Evolutionary conservation across 148 eudicot genomes (phyloP).

Genomic region (Rheum nobile): DNA sequence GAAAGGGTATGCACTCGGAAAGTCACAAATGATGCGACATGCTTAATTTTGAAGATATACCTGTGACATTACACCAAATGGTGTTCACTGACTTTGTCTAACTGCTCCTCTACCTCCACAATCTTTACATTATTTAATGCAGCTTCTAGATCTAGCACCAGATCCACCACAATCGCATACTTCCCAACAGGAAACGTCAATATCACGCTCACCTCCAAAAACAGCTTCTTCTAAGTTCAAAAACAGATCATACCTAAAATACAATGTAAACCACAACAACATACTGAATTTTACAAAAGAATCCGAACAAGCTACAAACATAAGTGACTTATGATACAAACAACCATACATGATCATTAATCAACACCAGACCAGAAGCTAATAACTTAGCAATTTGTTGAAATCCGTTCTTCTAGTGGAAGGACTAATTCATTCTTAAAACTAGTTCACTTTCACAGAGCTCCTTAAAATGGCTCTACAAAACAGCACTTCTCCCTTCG

Average conservation of each 20-base stretch:
- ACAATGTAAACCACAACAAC: slow-evolving; percentile 3
- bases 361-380: no score
- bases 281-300: background rate
- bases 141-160: slow-evolving; percentile 65
- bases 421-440: background rate
- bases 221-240: slow-evolving; percentile 85
- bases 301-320: background rate
- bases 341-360: background rate
- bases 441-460: background rate
- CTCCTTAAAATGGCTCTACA: background rate
- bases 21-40: background rate
- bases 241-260: slow-evolving; percentile 45
- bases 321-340: background rate
- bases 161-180: slow-evolving; percentile 71
- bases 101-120: slow-evolving; percentile 87
- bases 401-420: background rate
- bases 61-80: slow-evolving; percentile 89
- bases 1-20: background rate
- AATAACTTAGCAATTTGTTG: background rate
- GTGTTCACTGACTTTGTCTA: slow-evolving; percentile 66
- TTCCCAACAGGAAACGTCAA: slow-evolving; percentile 56
- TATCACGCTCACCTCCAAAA: slow-evolving; percentile 53
- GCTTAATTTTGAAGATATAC: slow-evolving; percentile 17
- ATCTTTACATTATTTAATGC: slow-evolving; percentile 38
- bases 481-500: background rate